These are phyloP conservation scores for Tanacetum coccineum DNA, from an alignment of 129 eudicot species.

Conservation along the genomic window DNA sequence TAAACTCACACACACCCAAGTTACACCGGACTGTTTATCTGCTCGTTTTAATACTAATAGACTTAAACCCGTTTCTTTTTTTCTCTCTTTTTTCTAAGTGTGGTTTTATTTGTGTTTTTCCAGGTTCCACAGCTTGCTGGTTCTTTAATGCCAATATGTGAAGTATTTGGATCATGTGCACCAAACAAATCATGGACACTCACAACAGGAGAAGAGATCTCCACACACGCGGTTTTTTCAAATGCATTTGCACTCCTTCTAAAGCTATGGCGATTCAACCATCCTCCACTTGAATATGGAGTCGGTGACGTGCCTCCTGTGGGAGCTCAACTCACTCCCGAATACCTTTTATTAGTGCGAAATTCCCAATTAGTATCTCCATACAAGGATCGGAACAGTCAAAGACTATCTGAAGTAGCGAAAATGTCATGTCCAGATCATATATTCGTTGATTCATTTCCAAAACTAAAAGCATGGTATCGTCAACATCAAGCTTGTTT, in stretches of 20 bases:
- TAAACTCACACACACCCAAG: too few relatives aligned
- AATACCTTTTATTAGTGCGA: conserved; percentile 68
- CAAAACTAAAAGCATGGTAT: conserved; percentile 87
- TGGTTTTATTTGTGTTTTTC: conserved; percentile 1
- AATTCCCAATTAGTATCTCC: conserved; percentile 56
- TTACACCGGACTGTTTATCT: too few relatives aligned
- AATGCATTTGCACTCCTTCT: conserved; percentile 97
- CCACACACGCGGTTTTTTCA: conserved; percentile 82
- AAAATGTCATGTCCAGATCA: conserved; percentile 57
- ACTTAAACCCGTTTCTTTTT: too few relatives aligned
- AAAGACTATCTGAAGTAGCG: conserved; percentile 53
- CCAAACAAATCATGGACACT: conserved; percentile 81
- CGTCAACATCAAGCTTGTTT: conserved; percentile 93
- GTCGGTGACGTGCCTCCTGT: conserved; percentile 95
- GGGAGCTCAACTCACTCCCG: conserved; percentile 90
- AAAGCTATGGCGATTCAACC: conserved; percentile 93
- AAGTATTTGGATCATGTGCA: conserved; percentile 89
- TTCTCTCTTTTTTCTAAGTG: too few relatives aligned
- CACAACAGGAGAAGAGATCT: conserved; percentile 79
- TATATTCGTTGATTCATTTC: conserved; percentile 85
- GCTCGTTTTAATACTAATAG: too few relatives aligned
- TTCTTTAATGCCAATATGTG: conserved; percentile 91
- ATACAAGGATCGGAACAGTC: conserved; percentile 48
- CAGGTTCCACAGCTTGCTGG: conserved; percentile 98
- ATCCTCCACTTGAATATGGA: conserved; percentile 83